Conservation (phyloP, 495 filamentous ascomycete genomes). For the Tuber aestivum region DNA sequence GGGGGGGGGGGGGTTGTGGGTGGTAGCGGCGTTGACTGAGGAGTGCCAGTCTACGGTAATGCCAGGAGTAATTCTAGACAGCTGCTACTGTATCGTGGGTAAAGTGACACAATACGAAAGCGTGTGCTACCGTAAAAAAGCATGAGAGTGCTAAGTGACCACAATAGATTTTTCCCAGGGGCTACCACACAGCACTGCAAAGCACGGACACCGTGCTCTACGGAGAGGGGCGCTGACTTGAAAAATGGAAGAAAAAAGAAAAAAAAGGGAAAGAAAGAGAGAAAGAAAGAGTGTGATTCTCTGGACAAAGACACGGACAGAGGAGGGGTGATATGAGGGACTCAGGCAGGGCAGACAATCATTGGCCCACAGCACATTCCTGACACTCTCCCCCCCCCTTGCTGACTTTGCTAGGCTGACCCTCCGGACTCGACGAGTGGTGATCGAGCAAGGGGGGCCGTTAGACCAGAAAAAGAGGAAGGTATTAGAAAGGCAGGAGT, state of each 20-base stretch:
- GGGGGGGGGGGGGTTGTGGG: neutral
- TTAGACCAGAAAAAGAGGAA: neutral
- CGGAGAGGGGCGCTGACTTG: neutral
- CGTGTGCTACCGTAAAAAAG: neutral
- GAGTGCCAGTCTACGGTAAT: too few species aligned
- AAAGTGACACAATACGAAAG: slow-evolving; percentile 1
- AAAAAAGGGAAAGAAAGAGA: neutral
- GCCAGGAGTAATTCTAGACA: neutral
- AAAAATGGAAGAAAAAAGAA: neutral
- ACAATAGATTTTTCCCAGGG: neutral
- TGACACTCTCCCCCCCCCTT: neutral
- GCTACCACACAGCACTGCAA: neutral
- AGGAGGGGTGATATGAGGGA: neutral
- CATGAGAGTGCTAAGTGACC: slow-evolving; percentile 2
- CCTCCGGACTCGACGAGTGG: neutral
- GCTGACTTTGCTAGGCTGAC: neutral
- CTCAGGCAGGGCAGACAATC: neutral
- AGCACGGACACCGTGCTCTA: neutral
- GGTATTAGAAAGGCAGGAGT: neutral
- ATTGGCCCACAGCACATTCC: neutral
- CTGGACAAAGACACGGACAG: neutral
- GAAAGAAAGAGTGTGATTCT: neutral
- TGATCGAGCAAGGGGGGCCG: neutral
- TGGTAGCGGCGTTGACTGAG: neutral
- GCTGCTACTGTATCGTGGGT: neutral